These are phyloP conservation scores for Microsporum canis DNA, from an alignment of 2,329 filamentous ascomycete species.

Conservation along the genomic window DNA sequence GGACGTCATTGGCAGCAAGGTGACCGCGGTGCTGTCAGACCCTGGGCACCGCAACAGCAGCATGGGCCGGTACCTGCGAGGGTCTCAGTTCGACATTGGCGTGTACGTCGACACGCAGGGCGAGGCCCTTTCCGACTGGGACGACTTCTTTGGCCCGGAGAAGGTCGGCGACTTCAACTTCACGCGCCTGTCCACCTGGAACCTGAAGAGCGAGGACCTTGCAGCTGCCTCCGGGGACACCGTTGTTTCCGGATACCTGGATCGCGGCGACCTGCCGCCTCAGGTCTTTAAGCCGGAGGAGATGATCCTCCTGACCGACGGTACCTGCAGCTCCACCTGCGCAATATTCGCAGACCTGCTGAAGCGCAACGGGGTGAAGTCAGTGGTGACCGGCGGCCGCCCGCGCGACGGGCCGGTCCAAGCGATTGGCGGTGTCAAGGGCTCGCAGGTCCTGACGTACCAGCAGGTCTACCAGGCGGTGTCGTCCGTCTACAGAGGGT, in stretches of 20 bases:
- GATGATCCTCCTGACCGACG: slow-evolving; percentile 41
- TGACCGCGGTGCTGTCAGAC: slow-evolving; percentile 14
- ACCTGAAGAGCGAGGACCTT: slow-evolving; percentile 19
- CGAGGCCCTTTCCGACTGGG: slow-evolving; percentile 33
- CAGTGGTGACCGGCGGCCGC: slow-evolving; percentile 50
- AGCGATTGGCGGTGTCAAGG: slow-evolving; percentile 55
- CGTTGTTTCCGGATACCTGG: slow-evolving; percentile 24
- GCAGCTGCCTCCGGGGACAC: slow-evolving; percentile 16
- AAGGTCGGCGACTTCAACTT: slow-evolving; percentile 27
- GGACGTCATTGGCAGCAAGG: slow-evolving; percentile 26
- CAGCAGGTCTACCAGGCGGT: slow-evolving; percentile 16
- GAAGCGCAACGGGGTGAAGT: slow-evolving; percentile 43
- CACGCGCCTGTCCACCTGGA: slow-evolving; percentile 22
- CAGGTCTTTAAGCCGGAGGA: slow-evolving; percentile 25
- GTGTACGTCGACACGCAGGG: slow-evolving; percentile 20
- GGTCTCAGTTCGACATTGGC: slow-evolving; percentile 11
- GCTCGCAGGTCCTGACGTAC: slow-evolving; percentile 27
- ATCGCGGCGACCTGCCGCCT: slow-evolving; percentile 17
- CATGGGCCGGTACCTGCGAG: slow-evolving; percentile 7
- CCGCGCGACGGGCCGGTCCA: slow-evolving; percentile 47
- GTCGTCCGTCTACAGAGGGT: background rate
- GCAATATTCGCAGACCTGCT: slow-evolving; percentile 48
- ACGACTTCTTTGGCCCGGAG: slow-evolving; percentile 16
- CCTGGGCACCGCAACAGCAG: slow-evolving; percentile 4
- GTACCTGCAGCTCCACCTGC: slow-evolving; percentile 50